Base-by-base conservation (phyloP, 2,329 filamentous ascomycete genomes). In the Lecanicillium sp. region DNA sequence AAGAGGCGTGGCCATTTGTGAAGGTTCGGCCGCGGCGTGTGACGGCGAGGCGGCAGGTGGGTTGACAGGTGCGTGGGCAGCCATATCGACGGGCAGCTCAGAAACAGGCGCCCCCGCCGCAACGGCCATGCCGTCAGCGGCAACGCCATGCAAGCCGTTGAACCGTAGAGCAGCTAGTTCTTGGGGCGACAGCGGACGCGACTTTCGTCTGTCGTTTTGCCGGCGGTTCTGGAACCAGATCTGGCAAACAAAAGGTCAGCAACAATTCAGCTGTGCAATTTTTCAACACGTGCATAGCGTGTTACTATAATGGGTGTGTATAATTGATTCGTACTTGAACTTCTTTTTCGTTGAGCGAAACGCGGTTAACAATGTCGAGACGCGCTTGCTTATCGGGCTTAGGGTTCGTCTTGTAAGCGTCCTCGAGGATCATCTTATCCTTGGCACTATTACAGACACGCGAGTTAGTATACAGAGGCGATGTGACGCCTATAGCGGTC, bases 151-250 rank as follows among this genome's bases (percentile, higher is more conserved):
- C 63, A 79, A 70, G 56, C 71, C 73, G 39, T 78, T 71, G 60
- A 77, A 73, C 60, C 76, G 67, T 56, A 83, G 68, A 50, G 78
- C 77, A 54, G 77, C 81, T 47, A 91, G 77, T 63, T 93, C 88
- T 64, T 90, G 83, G 9, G 84, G 79, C 23, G 87, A 80, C 30
- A 95, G 75, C 39, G 90, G 90, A 57, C 87, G 85, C 48, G 88
- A 89, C 71, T 91, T 94, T 56, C 91, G 81, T 58, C 91, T 81
- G 64, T 94, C 88, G 67, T 94, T 95, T 66, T 97, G 91, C 55
- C 91, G 80, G 61, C 90, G 82, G 62, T 96, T 96, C 62, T 96
- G 91, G 69, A 96, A 96, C 91, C 91, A 97, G 58, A 96, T 95
- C 91, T 96, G 50, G n/a, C n/a, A 41, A 38, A 48, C 40, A 15